Conservation (phyloP, 768 basidiomycete genomes). For the Holtermanniella nyarrowii region DNA sequence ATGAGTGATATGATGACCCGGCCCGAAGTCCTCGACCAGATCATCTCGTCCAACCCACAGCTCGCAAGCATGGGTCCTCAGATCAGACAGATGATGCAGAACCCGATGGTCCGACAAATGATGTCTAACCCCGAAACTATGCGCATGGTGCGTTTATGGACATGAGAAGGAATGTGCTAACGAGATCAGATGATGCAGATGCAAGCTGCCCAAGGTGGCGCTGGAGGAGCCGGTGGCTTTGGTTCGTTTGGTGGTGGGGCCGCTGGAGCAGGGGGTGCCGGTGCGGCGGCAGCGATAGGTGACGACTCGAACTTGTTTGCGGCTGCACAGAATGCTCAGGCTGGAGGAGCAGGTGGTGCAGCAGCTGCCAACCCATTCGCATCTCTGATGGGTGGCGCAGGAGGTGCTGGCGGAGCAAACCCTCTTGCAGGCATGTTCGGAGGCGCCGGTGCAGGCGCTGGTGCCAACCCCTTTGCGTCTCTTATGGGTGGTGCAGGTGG, state of each 20-base stretch:
- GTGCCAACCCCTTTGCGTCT: conserved; percentile 36
- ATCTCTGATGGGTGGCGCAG: conserved; percentile 1
- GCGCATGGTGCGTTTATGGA: conserved; percentile 18
- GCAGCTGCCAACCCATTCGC: conserved; percentile 16
- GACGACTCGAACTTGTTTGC: conserved; percentile 2
- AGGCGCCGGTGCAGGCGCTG: conserved; percentile 15
- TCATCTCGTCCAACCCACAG: conserved; percentile 73
- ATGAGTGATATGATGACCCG: conserved; percentile 80
- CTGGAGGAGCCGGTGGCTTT: conserved; percentile 2
- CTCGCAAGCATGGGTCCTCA: conserved; percentile 65
- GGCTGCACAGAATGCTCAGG: conserved; percentile 13
- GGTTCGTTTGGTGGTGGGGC: conserved; percentile 5
- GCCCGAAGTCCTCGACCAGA: conserved; percentile 74
- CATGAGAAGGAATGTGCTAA: neutral
- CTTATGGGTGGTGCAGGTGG: conserved; percentile 17
- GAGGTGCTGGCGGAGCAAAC: conserved; percentile 16
- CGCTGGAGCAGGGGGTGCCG: conserved; percentile 6
- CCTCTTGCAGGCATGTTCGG: conserved; percentile 18
- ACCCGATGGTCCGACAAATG: conserved; percentile 61
- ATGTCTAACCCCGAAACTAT: conserved; percentile 41
- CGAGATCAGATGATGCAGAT: conserved; percentile 34
- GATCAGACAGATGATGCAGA: conserved; percentile 61
- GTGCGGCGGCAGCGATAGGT: neutral
- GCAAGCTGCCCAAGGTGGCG: conserved; percentile 20
- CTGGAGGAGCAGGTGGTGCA: conserved; percentile 25